Evolutionary conservation across 2,329 filamentous ascomycete species (phyloP), one percentile per base, ranked within the genome.

Genomic region (Nectriaceae sp.): DNA sequence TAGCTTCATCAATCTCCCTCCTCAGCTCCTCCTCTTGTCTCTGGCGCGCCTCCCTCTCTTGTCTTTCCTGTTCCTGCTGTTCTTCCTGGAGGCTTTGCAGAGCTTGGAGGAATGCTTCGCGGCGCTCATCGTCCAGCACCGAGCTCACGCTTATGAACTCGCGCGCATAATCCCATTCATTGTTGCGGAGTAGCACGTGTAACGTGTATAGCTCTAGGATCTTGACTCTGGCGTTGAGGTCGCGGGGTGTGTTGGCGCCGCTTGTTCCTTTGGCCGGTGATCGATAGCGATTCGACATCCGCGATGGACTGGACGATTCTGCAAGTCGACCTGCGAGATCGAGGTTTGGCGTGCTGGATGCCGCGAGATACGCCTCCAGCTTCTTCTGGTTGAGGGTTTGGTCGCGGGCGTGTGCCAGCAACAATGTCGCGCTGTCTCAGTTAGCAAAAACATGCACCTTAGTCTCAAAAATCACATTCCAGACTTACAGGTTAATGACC

Each of bases 171-270:
- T 96, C 90, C 94, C 94, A 99, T 71, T 97, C 91, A 47, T 90
- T 85, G 60, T 97, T 97, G 44, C 90, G 82, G 4, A 93, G 85
- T n/a, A 99, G 82, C 6, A 97, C 90, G 65, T 99, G 94, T 4
- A 99, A 79, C 1, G 91, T 95, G 69, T 97, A 99, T 8, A 99
- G 79, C 71, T 99, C 94, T 42, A 99, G 82, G 36, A 99, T 89
- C 73, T 95, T 96, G 55, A 97, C 85, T 39, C 91, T 82, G 4
- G 90, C 85, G 58, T 89, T 87, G 29, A 96, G 81, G 65, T 96
- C 90, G 53, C 89, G 84, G 0, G 90, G 90, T 0, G 90, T 95
- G 64, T 90, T 85, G 35, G 90, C 85, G 49, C 89, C 90, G 50
- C 80, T 83, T 15, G 73, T 63, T 26, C 72, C 74, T 55, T 70